Base-by-base conservation (phyloP, 768 basidiomycete genomes). In the Hericium coralloides region DNA sequence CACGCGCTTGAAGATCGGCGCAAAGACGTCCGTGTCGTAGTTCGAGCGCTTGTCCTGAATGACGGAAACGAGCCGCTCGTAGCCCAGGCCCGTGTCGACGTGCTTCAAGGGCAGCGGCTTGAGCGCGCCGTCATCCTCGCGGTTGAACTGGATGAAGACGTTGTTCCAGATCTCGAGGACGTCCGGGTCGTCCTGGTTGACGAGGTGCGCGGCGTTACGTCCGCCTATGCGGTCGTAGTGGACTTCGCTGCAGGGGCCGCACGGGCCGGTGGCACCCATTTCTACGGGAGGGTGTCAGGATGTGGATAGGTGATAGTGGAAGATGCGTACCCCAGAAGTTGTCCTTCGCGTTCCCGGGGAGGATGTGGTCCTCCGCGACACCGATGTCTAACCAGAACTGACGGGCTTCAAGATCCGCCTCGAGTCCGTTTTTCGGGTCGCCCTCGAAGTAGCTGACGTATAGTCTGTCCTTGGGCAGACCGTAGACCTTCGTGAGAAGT, bases 131-230 rank as follows among this genome's bases (percentile, higher is more conserved):
- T 95, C 89, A 47, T 83, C 81, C 70, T 98, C 95, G 49, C 97
- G 89, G 69, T 99, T 98, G 76, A 89, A 99, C 66, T 98, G 95
- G 67, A 99, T 98, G 69, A 98, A 99, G 56, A 99, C 97, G 69
- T 97, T 98, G 76, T 99, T 99, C 97, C 97, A 99, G 63, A 99
- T 95, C 72, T 95, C 93, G 57, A 99, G 80, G 8, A 99, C 97
- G 60, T 95, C 86, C 1, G 97, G 94, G 67, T 98, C 97, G 69
- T 99, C 97, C 64, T 85, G 79, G 70, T 99, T 98, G 63, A 99
- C 97, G 49, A 97, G 83, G 64, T 85, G 78, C 6, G 94, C 82
- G 53, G 94, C 95, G 67, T 98, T 92, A 52, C 97, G 83, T n/a
- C 89, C 91, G n/a, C 97, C 97, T 60, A 98, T 91, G 45, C 94